These are phyloP conservation scores for Alternaria metachromatica DNA, from an alignment of 2,329 filamentous ascomycete species.

Conservation along the genomic window DNA sequence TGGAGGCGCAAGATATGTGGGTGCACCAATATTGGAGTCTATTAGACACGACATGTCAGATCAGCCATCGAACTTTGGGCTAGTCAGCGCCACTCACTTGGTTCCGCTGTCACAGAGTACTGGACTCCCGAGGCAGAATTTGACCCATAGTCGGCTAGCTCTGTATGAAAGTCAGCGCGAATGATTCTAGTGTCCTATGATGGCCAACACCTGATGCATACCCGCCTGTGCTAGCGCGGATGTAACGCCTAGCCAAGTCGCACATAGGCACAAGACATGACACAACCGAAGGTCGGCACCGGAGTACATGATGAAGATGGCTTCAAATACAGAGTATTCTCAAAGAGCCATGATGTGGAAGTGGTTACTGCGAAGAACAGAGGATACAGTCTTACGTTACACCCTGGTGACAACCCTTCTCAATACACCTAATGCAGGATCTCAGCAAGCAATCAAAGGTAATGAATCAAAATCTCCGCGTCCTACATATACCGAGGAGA, in stretches of 20 bases:
- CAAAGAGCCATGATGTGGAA: conserved; percentile 11
- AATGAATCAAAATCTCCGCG: conserved; percentile 33
- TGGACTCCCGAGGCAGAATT: conserved; percentile 1
- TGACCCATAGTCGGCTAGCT: conserved; percentile 13
- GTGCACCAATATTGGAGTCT: conserved; percentile 9
- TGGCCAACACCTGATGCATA: conserved; percentile 21
- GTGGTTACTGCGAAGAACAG: conserved; percentile 18
- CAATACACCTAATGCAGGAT: conserved; percentile 19
- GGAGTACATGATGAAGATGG: conserved; percentile 19
- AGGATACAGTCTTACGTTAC: conserved; percentile 24
- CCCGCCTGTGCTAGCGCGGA: conserved; percentile 27
- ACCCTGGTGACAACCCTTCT: conserved; percentile 21
- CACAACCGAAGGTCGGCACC: conserved; percentile 16
- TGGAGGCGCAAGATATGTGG: conserved; percentile 9
- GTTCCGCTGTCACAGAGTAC: conserved; percentile 22
- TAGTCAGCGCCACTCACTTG: conserved; percentile 21
- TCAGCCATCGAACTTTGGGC: neutral
- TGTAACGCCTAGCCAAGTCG: conserved; percentile 23
- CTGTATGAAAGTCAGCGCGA: conserved; percentile 28
- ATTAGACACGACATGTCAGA: neutral
- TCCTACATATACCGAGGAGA: conserved; percentile 20
- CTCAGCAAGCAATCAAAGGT: conserved; percentile 31
- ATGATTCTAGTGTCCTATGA: neutral
- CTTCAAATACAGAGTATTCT: conserved; percentile 2
- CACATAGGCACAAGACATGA: conserved; percentile 29